Evolutionary conservation across 2,329 filamentous ascomycete genomes (phyloP).

Genomic region (Aspergillus hortae): DNA sequence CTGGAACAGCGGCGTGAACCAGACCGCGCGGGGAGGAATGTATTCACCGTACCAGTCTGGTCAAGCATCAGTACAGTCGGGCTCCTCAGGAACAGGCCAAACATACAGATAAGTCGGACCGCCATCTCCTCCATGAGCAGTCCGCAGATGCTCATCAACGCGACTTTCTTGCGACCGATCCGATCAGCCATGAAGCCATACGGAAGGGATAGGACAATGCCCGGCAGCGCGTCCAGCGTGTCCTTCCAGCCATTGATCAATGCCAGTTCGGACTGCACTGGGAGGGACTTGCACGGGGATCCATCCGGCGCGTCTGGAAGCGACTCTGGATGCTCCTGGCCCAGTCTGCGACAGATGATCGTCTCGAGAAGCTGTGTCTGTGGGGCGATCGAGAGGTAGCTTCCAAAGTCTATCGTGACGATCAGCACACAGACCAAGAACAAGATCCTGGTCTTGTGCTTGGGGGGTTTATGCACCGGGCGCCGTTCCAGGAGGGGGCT

Average conservation of each 20-base stretch:
- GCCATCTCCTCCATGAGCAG: conserved; percentile 5
- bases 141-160: conserved; percentile 7
- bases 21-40: conserved; percentile 9
- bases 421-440: conserved; percentile 6
- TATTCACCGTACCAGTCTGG: conserved; percentile 6
- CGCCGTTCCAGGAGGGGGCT: not conserved
- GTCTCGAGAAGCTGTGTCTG: conserved; percentile 11
- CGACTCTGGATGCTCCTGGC: conserved; percentile 1
- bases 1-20: conserved; percentile 14
- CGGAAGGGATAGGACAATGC: conserved; percentile 11
- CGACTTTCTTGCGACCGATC: conserved; percentile 8
- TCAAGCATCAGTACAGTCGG: not conserved
- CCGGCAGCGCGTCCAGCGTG: conserved; percentile 8
- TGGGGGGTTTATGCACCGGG: not conserved
- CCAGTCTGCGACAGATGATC: conserved; percentile 11
- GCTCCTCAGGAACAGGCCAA: not conserved
- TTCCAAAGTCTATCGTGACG: conserved; percentile 10
- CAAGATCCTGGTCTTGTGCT: conserved; percentile 1
- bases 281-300: conserved; percentile 5
- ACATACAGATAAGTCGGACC: conserved; percentile 9
- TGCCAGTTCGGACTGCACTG: conserved; percentile 12
- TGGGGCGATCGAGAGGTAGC: conserved; percentile 10
- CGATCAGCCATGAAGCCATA: conserved; percentile 13
- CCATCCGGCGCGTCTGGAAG: not conserved
- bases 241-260: conserved; percentile 11